Evolutionary conservation across 2,329 filamentous ascomycete species (phyloP).

Genomic region (Paecilomyces fulvus): DNA sequence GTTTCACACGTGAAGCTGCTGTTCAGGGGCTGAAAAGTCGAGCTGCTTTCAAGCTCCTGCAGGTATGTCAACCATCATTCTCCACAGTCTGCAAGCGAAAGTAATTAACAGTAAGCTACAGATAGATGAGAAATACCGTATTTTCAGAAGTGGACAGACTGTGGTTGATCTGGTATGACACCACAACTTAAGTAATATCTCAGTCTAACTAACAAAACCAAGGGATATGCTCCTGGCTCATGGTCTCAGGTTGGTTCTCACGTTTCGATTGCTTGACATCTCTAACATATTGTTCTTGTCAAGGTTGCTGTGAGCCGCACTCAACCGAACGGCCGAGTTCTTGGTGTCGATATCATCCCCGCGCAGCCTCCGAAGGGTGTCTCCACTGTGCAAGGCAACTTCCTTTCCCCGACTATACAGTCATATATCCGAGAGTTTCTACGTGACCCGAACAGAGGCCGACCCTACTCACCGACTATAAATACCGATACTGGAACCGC

Average conservation of each 20-base stretch:
- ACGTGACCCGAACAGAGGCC: constrained; percentile 51
- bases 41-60: constrained; percentile 85
- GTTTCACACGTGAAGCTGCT: constrained; percentile 64
- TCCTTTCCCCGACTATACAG: constrained; percentile 67
- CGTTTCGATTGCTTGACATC: not conserved
- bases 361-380: constrained; percentile 84
- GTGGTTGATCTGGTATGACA: constrained; percentile 71
- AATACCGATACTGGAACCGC: not conserved
- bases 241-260: constrained; percentile 46
- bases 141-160: constrained; percentile 74
- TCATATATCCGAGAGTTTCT: constrained; percentile 70
- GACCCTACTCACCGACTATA: constrained; percentile 27
- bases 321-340: constrained; percentile 64
- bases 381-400: constrained; percentile 93
- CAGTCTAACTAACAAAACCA: constrained; percentile 5
- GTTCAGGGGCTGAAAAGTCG: constrained; percentile 77
- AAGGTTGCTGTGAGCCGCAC: constrained; percentile 76
- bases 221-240: constrained; percentile 48
- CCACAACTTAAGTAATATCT: not conserved
- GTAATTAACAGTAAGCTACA: constrained; percentile 25
- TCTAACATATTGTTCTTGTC: constrained; percentile 5
- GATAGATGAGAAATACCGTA: constrained; percentile 72
- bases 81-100: not conserved
- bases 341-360: constrained; percentile 92
- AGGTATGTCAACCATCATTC: constrained; percentile 45